Percentiles rank a stretch among this genome's conserved stretches.
Conservation (phyloP, 2,329 filamentous ascomycete species). For the Trichoderma sp. region DNA sequence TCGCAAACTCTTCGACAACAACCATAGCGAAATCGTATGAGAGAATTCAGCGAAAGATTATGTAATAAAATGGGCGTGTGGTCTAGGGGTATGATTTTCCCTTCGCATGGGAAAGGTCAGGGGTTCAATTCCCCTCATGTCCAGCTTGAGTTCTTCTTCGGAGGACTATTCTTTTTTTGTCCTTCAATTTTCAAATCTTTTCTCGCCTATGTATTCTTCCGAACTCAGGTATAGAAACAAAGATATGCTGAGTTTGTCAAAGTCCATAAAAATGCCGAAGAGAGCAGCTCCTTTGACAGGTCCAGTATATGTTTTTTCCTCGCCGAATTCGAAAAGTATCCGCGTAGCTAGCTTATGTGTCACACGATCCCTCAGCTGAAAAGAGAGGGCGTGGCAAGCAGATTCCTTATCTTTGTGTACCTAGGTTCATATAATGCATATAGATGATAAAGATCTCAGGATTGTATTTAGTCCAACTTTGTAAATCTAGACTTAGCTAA, state of each 20-base stretch:
- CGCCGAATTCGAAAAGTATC: background rate
- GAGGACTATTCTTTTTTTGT: background rate
- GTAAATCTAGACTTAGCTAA: too few species aligned
- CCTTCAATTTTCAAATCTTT: background rate
- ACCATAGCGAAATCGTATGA: background rate
- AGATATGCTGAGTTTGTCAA: background rate
- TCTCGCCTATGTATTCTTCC: background rate
- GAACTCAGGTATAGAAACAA: background rate
- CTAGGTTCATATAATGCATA: too few species aligned
- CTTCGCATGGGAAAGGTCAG: slow-evolving; percentile 18
- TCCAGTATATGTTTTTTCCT: background rate
- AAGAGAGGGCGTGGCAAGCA: background rate
- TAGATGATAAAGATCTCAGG: too few species aligned
- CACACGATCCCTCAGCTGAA: background rate
- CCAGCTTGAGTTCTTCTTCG: background rate
- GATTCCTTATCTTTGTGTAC: too few species aligned
- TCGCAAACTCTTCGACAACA: background rate
- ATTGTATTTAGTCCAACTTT: too few species aligned
- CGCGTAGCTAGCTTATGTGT: background rate
- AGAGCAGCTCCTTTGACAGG: background rate
- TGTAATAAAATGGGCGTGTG: slow-evolving; percentile 8
- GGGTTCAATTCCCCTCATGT: slow-evolving; percentile 18
- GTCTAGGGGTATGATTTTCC: slow-evolving; percentile 19
- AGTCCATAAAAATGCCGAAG: background rate
- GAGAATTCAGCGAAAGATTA: background rate